Base-by-base conservation (phyloP, 2,329 filamentous ascomycete species). In the Trichophyton mentagrophytes region DNA sequence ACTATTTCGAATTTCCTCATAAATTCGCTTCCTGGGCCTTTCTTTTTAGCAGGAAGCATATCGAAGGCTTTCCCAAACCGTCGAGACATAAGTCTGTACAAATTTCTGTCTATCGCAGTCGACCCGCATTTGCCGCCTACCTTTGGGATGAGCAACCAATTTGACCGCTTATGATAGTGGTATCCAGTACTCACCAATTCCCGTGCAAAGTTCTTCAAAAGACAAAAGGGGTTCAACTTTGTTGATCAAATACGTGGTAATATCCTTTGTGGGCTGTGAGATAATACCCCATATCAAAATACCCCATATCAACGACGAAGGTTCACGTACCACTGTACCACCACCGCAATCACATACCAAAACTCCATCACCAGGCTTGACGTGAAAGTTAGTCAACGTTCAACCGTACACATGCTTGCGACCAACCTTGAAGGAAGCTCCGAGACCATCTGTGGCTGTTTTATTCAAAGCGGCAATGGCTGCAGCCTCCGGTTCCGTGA, bases 1-100 rank as follows among this genome's bases (percentile, higher is more conserved):
- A 66, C 22, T 0, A 61, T 49, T 53, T 75, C 72, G 44, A 73
- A 74, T 2, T 65, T 62, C 17, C 67, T 66, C 72, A 74, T 74
- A 47, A 74, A 71, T 5, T 61, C 30, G 47, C 69, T 72, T 11
- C 71, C 70, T 1, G 69, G 65, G 0, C 68, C 67, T 17, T 64
- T 70, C 56, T 42, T 67, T 38, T 66, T 63, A 1, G 61, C 22
- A 1, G 63, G 59, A 11, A 75, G 51, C 4, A 56, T 27, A 5
- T 66, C 63, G 62, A 73, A 75, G 0, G 66, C 66, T 3, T 55
- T 27, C 0, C 70, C 71, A 60, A 72, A 74, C 1, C 59, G 66
- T 6, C 63, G 20, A 1, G 62, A 61, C 67, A 74, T 70, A 57
- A 67, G 67, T 9, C 64, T 55, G 49, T 72, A 67, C 57, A 74